Evolutionary conservation across 2,329 filamentous ascomycete genomes (phyloP), one percentile per base, ranked within the genome.

Genomic region (Exophiala aquamarina): DNA sequence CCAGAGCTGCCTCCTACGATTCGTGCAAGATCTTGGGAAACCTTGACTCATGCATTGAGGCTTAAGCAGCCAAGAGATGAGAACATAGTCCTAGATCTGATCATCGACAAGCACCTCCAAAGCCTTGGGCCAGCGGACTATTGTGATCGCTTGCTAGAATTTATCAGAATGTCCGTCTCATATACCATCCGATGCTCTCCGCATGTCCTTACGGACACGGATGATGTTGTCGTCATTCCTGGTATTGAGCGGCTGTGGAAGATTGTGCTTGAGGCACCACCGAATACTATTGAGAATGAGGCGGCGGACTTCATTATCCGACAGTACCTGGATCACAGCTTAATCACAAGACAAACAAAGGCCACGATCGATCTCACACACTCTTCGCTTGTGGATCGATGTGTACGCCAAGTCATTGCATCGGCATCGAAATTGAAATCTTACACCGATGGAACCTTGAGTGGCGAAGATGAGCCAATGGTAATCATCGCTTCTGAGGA

Each of bases 161-260:
- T 58, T 41, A 36, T 52, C 23, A 52, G 52, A 28, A 31, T 43
- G 10, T 58, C 51, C 11, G 47, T 56, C 10, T 18, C 20, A 4
- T 50, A 54, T 28, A 51, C 49, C n/a, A 47, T 52, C 41, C 47
- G 44, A 26, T 38, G 44, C 15, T 36, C 47, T 23, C 31, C 33
- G 4, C 26, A 47, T 23, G 19, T 13, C 57, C 19, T 73, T 79
- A 34, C 59, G 11, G 62, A 65, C 13, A 53, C 51, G 7, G 68
- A 67, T 40, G 65, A 72, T 37, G 63, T 71, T 20, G 62, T 73
- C n/a, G 56, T 61, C n/a, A 65, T 74, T 40, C 71, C 74, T 3
- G 74, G 75, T 5, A 72, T 74, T 53, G 86, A 93, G 57, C 78
- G 90, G 47, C 71, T 95, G n/a, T 95, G 91, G 91, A 81, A 82